A percentile compares a stretch with the other conserved stretches of the same genome.
Conservation (phyloP, 2,329 filamentous ascomycete genomes). For the Aspergillus sp. region DNA sequence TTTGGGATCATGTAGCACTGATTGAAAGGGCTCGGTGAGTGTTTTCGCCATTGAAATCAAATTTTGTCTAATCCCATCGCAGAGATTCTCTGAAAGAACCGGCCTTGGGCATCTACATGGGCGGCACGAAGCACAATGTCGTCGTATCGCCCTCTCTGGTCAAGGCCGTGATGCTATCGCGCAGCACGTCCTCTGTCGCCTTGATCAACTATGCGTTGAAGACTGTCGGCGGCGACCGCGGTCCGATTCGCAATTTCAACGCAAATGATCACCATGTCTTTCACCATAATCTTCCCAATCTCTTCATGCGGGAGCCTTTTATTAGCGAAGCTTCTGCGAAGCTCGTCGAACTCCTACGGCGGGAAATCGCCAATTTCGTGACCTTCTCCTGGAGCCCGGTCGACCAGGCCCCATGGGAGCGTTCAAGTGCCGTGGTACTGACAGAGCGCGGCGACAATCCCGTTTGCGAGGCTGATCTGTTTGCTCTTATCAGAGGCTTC, state of each 20-base stretch:
- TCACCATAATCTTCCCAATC: conserved; percentile 35
- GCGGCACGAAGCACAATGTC: conserved; percentile 51
- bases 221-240: conserved; percentile 45
- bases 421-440: conserved; percentile 45
- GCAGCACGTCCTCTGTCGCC: conserved; percentile 25
- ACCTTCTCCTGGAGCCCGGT: conserved; percentile 60
- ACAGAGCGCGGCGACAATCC: conserved; percentile 38
- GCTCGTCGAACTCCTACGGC: conserved; percentile 41
- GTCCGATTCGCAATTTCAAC: conserved; percentile 34
- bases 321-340: conserved; percentile 41
- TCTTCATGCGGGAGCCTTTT: conserved; percentile 49
- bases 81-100: conserved; percentile 38
- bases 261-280: conserved; percentile 34
- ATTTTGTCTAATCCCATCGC: conserved; percentile 1
- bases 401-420: conserved; percentile 64
- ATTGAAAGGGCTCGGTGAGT: conserved; percentile 43
- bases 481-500: conserved; percentile 56
- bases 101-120: conserved; percentile 51
- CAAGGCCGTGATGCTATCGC: conserved; percentile 38
- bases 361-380: conserved; percentile 55
- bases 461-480: conserved; percentile 53
- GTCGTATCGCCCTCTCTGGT: conserved; percentile 50
- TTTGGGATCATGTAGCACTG: conserved; percentile 46
- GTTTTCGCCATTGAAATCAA: not conserved
- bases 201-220: conserved; percentile 36